Base-by-base conservation (phyloP, 352 stramenopile genomes). In the Lagenidium giganteum region DNA sequence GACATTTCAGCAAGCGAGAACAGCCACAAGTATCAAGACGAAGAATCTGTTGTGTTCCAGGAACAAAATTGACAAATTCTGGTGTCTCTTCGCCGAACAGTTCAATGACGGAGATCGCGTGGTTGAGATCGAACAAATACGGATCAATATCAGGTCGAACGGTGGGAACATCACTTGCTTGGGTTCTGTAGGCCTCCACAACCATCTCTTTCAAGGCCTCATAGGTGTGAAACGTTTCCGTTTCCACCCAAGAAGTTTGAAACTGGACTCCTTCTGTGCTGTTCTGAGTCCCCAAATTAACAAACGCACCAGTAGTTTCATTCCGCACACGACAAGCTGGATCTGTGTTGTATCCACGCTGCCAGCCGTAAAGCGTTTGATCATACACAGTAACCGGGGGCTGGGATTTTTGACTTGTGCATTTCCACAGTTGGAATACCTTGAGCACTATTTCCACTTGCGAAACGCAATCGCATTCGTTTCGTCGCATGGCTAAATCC, bases 341-440 rank as follows among this genome's bases (percentile, higher is more conserved):
- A 2, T 67, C 54, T 4, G 52, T 33, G 21, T 86, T 88, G 52
- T 70, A 63, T 16, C 48, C 71, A 35, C 47, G 39, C 35, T 57
- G 71, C 75, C 64, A 86, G 43, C 80, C 70, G 53, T 75, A 93
- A 12, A 54, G 61, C 8, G 52, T 70, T 12, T 39, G 42, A 28
- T 84, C 61, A 36, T 65, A 80, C 5, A 70, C 53, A 2, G 49
- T 65, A 0, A 57, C 27, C 5, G 21, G 46, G 2, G 50, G 40
- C 4, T 38, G 42, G 0, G 66, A 80, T 4, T 69, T 59, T 1
- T 57, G 26, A 5, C 66, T 62, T 4, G 87, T 97, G 46, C 95
- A 98, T 53, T 95, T 91, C 93, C 93, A 98, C 14, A 98, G 68
- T 23, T 92, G 78, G 56, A 94, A 98, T 3, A 98, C 74, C 5